Evolutionary conservation across 257 asterid genomes (phyloP), one percentile per base, ranked within the genome.

Genomic region (Avicennia marina): DNA sequence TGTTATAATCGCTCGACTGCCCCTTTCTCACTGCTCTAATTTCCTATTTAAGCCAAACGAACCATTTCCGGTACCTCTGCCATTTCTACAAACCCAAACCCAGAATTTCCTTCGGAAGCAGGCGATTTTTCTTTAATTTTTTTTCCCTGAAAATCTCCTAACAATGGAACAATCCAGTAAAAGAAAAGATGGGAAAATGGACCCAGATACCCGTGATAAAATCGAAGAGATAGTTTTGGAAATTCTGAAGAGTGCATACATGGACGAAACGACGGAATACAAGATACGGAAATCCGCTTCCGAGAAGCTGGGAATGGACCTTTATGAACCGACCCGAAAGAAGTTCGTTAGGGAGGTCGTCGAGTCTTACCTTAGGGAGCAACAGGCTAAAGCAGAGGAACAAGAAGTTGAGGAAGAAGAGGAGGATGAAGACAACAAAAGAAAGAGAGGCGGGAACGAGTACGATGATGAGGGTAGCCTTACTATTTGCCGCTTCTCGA

Each of bases 401-500:
- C 70, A 58, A 9, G 75, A 56, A 0, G 75, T 62, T 0, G 75
- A 56, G 0, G 87, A 58, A 1, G 87, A 56, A 3, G 90, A 74
- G 2, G 85, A 62, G 19, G 81, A 70, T 0, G 72, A 64, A 16
- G 72, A 55, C 29, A 33, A 36, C 53, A 46, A 46, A 25, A 42
- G 56, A 24, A 61, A 21, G 38, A 38, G 61, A 46, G 82, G 70
- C 45, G 89, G 68, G 26, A 80, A 68, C 63, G 96, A 86, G 76
- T 83, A 73, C 44, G 98, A 89, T 51, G 97, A 86, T 26, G 97
- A 81, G 12, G 97, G 97, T 16, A 87, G 86, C 40, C 91, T 84
- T 65, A 89, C 89, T 27, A 53, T 86, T 50, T 93, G 98, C 74
- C 81, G 95, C 65, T 65, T 50, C 9, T 42, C 32, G 10, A 24